These are phyloP conservation scores for Trichoderma afroharzianum DNA, from an alignment of 2,329 filamentous ascomycete species.

Conservation along the genomic window DNA sequence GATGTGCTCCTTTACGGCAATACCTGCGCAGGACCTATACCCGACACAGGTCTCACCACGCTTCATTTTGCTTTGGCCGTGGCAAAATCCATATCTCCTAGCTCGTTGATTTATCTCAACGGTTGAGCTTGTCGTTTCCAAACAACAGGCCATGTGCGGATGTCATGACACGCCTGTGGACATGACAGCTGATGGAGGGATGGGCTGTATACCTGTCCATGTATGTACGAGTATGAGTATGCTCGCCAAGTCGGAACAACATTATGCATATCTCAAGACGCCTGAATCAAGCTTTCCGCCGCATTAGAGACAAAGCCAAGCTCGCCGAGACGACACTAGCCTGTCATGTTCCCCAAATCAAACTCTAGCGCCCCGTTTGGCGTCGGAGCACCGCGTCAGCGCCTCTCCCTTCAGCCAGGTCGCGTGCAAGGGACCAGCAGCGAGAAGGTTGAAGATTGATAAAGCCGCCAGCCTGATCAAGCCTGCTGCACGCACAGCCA, in stretches of 20 bases:
- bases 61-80: not conserved
- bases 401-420: constrained; percentile 5
- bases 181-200: not conserved
- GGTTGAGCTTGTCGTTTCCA: not conserved
- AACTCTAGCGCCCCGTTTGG: constrained; percentile 11
- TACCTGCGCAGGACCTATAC: not conserved
- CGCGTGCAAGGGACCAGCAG: not conserved
- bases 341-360: not conserved
- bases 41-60: not conserved
- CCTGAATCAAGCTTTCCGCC: constrained; percentile 16
- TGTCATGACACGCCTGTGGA: not conserved
- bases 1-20: not conserved
- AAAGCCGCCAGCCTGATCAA: not conserved
- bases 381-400: constrained; percentile 1
- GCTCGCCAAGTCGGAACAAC: constrained; percentile 8
- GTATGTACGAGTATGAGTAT: not conserved
- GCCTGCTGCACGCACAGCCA: not conserved
- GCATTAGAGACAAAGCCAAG: constrained; percentile 16
- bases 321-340: constrained; percentile 9
- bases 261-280: constrained; percentile 13
- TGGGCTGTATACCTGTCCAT: not conserved
- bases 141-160: not conserved
- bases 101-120: not conserved
- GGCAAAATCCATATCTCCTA: not conserved
- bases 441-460: not conserved